Base-by-base conservation (phyloP, 306 rosid genomes). In the Senna tora region DNA sequence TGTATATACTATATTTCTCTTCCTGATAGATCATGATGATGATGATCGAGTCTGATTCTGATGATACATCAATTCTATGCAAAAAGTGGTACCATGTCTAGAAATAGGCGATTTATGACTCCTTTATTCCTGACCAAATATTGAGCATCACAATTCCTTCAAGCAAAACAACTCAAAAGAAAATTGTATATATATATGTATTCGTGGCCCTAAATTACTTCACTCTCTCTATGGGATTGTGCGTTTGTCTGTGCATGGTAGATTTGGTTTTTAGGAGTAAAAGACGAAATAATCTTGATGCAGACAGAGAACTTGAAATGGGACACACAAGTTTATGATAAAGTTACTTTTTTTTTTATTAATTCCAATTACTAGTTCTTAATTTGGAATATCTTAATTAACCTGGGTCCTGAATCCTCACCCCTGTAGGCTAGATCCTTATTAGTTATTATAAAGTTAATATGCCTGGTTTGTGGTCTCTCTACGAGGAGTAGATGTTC, bases 221-320 rank as follows among this genome's bases (percentile, higher is more conserved):
- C 41, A 46, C 61, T 54, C 54, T 69, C 22, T 9, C 28, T 51
- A 9, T 17, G 6, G 28, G 57, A 20, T 20, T 52, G 57, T 52
- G 28, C 30, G 16, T 43, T 15, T 33, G 60, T 15, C 20, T 9
- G 15, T 73, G 32, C n/a, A 5, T 74, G 38, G 25, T 46, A 43
- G 34, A 55, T 65, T 74, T 82, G 66, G 69, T 72, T 70, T 78
- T 70, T 61, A 16, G 39, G 59, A 53, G 71, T 60, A 64, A 75
- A 81, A 46, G 21, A 28, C 53, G 61, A 75, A 43, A 42, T 36
- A 73, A 59, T 60, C 32, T 30, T 53, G 30, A 53, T 32, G 67
- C 62, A 71, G 77, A 77, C 59, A 54, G 52, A 75, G 61, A 67
- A 41, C 63, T 61, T 69, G 72, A 67, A 36, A 65, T 70, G 62